A percentile compares a stretch with the other conserved stretches of the same genome.
phyloP scores from a whole-genome alignment of 768 basidiomycete genomes.

The Phaeotremella skinneri region DNA sequence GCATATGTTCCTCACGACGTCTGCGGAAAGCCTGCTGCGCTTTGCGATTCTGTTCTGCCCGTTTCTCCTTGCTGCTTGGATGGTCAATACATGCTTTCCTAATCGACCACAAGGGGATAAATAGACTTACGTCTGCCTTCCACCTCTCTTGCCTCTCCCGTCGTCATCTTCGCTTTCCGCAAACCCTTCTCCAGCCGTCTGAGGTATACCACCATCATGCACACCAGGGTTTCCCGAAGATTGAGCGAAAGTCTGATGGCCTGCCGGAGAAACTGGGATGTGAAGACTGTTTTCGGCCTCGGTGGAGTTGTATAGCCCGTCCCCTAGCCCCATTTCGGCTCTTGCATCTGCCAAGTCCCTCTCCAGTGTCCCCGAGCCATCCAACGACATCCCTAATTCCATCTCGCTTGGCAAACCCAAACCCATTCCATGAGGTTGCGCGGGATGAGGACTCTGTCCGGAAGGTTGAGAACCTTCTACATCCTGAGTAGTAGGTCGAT shows the following conservation, averaged over 20 bases:
- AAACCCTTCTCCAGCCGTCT: not conserved
- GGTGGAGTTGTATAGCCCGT: not conserved
- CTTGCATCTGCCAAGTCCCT: slow-evolving; percentile 2
- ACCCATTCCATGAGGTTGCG: not conserved
- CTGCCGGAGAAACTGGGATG: not conserved
- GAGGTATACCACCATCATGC: not conserved
- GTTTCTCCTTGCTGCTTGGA: slow-evolving; percentile 25
- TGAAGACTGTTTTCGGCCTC: slow-evolving; percentile 3
- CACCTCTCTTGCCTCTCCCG: not conserved
- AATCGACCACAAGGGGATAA: not conserved
- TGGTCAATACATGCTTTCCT: not conserved
- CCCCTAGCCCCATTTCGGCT: slow-evolving; percentile 12
- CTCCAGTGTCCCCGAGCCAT: not conserved
- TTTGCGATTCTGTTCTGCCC: slow-evolving; percentile 92
- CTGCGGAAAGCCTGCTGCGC: slow-evolving; percentile 89
- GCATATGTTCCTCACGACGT: slow-evolving; percentile 62
- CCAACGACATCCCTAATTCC: not conserved
- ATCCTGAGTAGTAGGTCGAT: not conserved
- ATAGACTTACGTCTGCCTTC: not conserved
- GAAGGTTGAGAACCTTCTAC: not conserved
- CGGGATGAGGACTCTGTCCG: not conserved
- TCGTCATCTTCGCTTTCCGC: not conserved
- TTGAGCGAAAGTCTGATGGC: slow-evolving; percentile 5
- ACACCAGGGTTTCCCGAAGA: not conserved
- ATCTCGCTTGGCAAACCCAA: slow-evolving; percentile 8